These are phyloP conservation scores for Trichophyton schoenleinii DNA, from an alignment of 2,329 filamentous ascomycete species.

Conservation along the genomic window DNA sequence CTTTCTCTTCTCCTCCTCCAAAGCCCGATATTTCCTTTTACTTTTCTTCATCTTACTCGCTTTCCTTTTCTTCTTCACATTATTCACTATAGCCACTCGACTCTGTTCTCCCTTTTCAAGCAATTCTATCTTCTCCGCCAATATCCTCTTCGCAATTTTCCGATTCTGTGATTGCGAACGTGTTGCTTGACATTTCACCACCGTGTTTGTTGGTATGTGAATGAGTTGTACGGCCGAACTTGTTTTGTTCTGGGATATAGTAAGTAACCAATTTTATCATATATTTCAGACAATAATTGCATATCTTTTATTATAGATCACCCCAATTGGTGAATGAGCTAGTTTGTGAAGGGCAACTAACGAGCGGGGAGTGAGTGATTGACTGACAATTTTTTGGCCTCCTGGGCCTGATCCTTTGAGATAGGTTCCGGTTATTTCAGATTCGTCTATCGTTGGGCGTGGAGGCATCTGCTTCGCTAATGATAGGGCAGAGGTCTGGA, in stretches of 20 bases:
- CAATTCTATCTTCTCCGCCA: slow-evolving; percentile 68
- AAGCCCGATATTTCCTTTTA: slow-evolving; percentile 32
- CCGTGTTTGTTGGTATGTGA: slow-evolving; percentile 78
- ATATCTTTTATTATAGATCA: too few species aligned
- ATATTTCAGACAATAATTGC: too few species aligned
- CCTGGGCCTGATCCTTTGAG: slow-evolving; percentile 86
- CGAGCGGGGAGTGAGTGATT: neutral
- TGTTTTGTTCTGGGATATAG: slow-evolving; percentile 64
- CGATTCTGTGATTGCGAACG: slow-evolving; percentile 78
- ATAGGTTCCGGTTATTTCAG: slow-evolving; percentile 71
- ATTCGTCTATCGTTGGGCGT: slow-evolving; percentile 60
- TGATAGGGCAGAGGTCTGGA: slow-evolving; percentile 17
- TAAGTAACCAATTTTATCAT: neutral
- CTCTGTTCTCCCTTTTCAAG: slow-evolving; percentile 60
- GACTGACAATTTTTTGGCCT: slow-evolving; percentile 76
- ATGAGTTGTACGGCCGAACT: slow-evolving; percentile 87
- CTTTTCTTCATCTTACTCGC: slow-evolving; percentile 34
- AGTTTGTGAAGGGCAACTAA: too few species aligned
- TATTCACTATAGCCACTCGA: slow-evolving; percentile 68
- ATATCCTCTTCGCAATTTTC: slow-evolving; percentile 64
- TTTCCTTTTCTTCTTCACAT: slow-evolving; percentile 57
- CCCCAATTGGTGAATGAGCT: too few species aligned
- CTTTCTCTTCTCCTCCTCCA: slow-evolving; percentile 21
- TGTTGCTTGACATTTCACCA: slow-evolving; percentile 88
- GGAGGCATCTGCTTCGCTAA: slow-evolving; percentile 56